phyloP scores from a whole-genome alignment of 805 yeast species.

The Wickerhamiella allomyrinae region DNA sequence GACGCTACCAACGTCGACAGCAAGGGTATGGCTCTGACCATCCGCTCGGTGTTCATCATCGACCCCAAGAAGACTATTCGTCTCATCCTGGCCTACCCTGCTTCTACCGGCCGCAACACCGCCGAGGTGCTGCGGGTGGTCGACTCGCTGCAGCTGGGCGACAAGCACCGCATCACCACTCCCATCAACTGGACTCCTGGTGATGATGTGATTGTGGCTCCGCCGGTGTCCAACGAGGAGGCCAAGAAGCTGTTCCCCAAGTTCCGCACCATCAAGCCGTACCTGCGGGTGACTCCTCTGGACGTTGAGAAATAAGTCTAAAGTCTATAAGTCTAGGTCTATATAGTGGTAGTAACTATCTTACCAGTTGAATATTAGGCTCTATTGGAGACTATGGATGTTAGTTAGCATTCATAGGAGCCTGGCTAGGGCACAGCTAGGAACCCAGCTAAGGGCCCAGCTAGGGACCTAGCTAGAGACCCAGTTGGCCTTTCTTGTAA shows the following conservation, averaged over 20 bases:
- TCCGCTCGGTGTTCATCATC: slow-evolving; percentile 85
- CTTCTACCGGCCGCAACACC: slow-evolving; percentile 90
- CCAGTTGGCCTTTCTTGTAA: too few species aligned
- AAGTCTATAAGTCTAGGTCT: too few species aligned
- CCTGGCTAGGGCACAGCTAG: too few species aligned
- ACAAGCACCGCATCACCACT: slow-evolving; percentile 76
- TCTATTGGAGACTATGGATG: too few species aligned
- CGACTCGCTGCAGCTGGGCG: slow-evolving; percentile 81
- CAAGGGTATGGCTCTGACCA: slow-evolving; percentile 72
- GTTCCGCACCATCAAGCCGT: slow-evolving; percentile 81
- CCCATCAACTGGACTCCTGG: slow-evolving; percentile 90
- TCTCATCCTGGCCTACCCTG: slow-evolving; percentile 79
- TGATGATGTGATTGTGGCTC: slow-evolving; percentile 88
- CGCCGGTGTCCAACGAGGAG: slow-evolving; percentile 68
- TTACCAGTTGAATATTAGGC: too few species aligned
- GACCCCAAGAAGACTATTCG: slow-evolving; percentile 88
- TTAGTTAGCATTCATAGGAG: too few species aligned
- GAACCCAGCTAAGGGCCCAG: too few species aligned
- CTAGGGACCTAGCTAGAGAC: too few species aligned
- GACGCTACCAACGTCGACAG: slow-evolving; percentile 59
- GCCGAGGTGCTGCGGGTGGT: slow-evolving; percentile 84
- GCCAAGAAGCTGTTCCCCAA: slow-evolving; percentile 79
- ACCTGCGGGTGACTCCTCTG: slow-evolving; percentile 57
- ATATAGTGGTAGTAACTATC: too few species aligned
- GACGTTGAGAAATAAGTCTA: slow-evolving; percentile 11